Base-by-base conservation (phyloP, 2,329 filamentous ascomycete species). In the Trichoderma sp. region DNA sequence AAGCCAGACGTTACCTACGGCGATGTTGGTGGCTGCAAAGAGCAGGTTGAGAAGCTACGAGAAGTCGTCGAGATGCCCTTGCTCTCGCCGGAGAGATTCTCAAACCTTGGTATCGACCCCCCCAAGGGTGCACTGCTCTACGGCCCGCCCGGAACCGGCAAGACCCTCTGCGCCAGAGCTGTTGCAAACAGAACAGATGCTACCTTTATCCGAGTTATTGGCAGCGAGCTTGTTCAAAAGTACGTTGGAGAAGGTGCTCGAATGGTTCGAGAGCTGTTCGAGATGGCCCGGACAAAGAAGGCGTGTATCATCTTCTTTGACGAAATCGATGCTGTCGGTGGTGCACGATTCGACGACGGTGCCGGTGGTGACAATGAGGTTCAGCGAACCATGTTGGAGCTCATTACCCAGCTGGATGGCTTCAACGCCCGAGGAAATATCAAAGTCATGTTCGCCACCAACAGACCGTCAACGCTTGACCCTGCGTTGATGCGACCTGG, bases 391-490 rank as follows among this genome's bases (percentile, higher is more conserved):
- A 98, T 98, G 95, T 83, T 98, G 86, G 95, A 98, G 79, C 87
- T 98, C 65, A 98, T 98, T 78, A 98, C 95, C 40, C 95, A 98
- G 81, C 86, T 98, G 58, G 95, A 98, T 77, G 95, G 95, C 72
- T 98, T 98, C 84, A 95, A 98, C 78, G 92, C 94, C 60, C 88
- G 95, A 80, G 95, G 95, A 80, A 98, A 98, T 82, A 98, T 98
- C 87, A 98, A 98, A 83, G 95, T 98, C 82, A 98, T 98, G 95
- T 98, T 98, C 78, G 95, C 95, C 70, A 98, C 95, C 79, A 98
- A 98, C 87, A 88, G 95, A 80, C 95, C 95, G 3, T 97, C 94
- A 4, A 98, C 95, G 4, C 87, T 98, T 68, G 95, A 98, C 78
- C 95, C 95, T n/a, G 95, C 95, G 3, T 87, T 98, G 73, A 97